phyloP scores from a whole-genome alignment of 306 rosid genomes.

The cucumber (Cucumis sativus) region DNA sequence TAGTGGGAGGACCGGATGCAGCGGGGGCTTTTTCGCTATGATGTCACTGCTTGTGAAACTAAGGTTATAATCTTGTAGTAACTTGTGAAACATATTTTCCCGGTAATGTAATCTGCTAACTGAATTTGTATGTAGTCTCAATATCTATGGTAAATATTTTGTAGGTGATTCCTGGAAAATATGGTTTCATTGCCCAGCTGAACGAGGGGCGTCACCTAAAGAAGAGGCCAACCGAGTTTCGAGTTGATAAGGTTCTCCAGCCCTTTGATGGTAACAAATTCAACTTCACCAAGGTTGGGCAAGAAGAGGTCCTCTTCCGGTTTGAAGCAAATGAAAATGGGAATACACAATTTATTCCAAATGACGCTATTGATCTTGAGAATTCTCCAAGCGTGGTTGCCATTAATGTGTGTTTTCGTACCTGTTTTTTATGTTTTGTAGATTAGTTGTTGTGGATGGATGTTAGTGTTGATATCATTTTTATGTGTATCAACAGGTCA shows the following conservation, averaged over 20 bases:
- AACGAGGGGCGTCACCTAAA: conserved; percentile 95
- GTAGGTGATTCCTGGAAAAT: conserved; percentile 77
- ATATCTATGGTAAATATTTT: conserved; percentile 10
- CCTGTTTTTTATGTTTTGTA: neutral
- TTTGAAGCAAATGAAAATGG: conserved; percentile 64
- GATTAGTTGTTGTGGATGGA: neutral
- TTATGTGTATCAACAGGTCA: conserved; percentile 44
- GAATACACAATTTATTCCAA: conserved; percentile 56
- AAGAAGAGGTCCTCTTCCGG: conserved; percentile 83
- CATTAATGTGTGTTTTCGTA: conserved; percentile 47
- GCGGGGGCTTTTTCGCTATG: conserved; percentile 83
- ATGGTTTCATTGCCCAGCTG: conserved; percentile 88
- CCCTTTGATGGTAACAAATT: conserved; percentile 77
- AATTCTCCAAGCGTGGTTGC: conserved; percentile 74
- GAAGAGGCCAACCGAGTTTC: conserved; percentile 92
- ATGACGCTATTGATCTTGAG: conserved; percentile 63
- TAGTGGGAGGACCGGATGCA: conserved; percentile 98
- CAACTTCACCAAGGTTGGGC: conserved; percentile 93
- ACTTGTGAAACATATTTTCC: neutral
- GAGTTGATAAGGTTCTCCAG: conserved; percentile 88
- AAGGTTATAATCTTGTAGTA: conserved; percentile 32
- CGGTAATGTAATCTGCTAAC: neutral
- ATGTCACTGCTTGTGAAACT: conserved; percentile 88
- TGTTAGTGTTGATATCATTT: neutral
- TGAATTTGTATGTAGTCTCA: conserved; percentile 1